A percentile compares a stretch with the other conserved stretches of the same genome.
Evolutionary conservation across 148 eudicot genomes (phyloP).

Genomic region (Amaranthus palmeri): DNA sequence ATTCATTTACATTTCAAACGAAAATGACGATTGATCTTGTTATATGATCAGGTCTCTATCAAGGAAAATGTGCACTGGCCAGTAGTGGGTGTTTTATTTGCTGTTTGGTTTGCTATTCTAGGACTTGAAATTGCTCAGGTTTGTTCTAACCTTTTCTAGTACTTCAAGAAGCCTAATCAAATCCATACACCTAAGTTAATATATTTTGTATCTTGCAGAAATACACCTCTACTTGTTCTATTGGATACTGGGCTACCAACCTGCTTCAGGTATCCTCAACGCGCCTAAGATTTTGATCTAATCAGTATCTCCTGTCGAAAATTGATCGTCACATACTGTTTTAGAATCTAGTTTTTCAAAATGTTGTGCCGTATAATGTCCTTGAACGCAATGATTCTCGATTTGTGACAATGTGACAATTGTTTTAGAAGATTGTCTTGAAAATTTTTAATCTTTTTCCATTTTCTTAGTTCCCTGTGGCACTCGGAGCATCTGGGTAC

Average conservation of each 20-base stretch:
- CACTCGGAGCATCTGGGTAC: conserved; percentile 50
- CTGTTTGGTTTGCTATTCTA: conserved; percentile 49
- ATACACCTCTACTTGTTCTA: conserved; percentile 43
- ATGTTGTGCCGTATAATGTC: no score
- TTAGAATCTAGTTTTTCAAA: no score
- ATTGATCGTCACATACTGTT: no score
- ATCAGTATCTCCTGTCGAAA: no score
- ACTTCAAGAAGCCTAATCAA: neutral
- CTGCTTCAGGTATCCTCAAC: conserved; percentile 43
- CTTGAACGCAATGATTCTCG: no score
- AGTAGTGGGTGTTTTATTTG: conserved; percentile 33
- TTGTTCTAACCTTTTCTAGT: neutral
- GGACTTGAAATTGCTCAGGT: conserved; percentile 46
- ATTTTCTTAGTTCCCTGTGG: conserved; percentile 41
- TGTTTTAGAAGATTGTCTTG: neutral
- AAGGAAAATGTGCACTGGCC: conserved; percentile 46
- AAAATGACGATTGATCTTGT: no score
- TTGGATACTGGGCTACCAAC: conserved; percentile 42
- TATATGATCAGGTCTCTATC: conserved; percentile 27
- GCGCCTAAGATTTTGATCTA: neutral
- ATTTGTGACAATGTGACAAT: no score
- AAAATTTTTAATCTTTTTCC: neutral
- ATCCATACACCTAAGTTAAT: neutral
- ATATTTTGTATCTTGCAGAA: conserved; percentile 32
- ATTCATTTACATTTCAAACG: no score